Conservation (phyloP, 1,284 basidiomycete genomes). For the Phylloporus sp. region DNA sequence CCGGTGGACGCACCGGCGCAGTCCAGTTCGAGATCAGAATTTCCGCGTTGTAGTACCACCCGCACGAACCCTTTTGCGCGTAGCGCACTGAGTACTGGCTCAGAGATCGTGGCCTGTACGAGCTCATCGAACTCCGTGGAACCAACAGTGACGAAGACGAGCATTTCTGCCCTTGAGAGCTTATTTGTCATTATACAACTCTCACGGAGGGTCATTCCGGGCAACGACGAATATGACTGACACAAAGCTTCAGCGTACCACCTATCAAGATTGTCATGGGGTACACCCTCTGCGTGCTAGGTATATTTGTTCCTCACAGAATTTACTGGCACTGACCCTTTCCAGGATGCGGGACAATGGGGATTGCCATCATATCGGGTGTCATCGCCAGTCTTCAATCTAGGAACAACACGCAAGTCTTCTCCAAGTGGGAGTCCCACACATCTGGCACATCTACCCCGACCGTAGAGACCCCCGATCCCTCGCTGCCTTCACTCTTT, state of each 20-base stretch:
- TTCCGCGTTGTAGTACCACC: constrained; percentile 80
- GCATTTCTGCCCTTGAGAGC: constrained; percentile 43
- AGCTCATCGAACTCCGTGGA: constrained; percentile 88
- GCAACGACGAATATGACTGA: constrained; percentile 4
- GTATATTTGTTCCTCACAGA: constrained; percentile 20
- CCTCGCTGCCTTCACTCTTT: constrained; percentile 80
- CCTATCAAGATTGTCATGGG: constrained; percentile 35
- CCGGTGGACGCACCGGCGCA: constrained; percentile 10
- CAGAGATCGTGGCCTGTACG: constrained; percentile 64
- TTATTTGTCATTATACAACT: not conserved
- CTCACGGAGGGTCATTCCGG: not conserved
- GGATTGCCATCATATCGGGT: constrained; percentile 93
- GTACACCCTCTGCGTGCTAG: constrained; percentile 47
- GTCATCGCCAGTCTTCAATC: constrained; percentile 76
- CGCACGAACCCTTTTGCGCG: constrained; percentile 54
- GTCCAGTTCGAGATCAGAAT: constrained; percentile 41
- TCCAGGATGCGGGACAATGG: constrained; percentile 98
- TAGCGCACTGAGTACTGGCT: constrained; percentile 58
- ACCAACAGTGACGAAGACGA: constrained; percentile 85
- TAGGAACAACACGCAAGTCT: constrained; percentile 39
- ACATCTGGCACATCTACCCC: constrained; percentile 86
- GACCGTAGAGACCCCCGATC: constrained; percentile 53
- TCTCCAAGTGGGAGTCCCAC: constrained; percentile 78
- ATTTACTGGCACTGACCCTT: constrained; percentile 11
- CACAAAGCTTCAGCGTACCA: not conserved